These are phyloP conservation scores for Sherardia arvensis DNA, from an alignment of 257 asterid species.

Conservation along the genomic window DNA sequence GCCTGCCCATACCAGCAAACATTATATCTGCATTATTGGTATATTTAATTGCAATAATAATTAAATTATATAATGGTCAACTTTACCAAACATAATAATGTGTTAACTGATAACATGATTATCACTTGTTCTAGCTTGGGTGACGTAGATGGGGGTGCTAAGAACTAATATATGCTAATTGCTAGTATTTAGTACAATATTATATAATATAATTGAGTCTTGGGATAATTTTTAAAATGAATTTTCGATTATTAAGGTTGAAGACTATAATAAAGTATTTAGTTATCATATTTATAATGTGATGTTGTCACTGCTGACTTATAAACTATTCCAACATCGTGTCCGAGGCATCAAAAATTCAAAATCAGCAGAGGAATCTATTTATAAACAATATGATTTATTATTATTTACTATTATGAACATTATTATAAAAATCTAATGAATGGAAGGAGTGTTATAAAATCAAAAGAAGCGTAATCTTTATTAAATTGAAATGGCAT, in stretches of 20 bases:
- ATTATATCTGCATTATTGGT: neutral
- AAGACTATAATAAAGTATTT: no score
- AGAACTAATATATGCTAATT: neutral
- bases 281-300: no score
- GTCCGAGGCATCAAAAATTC: no score
- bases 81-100: neutral
- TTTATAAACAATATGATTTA: no score
- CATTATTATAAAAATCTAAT: no score
- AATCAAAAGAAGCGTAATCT: no score
- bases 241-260: neutral
- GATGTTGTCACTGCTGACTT: no score
- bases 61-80: neutral
- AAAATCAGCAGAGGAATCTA: no score
- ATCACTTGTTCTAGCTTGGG: neutral
- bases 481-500: no score
- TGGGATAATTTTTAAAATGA: neutral
- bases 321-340: no score
- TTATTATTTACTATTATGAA: no score
- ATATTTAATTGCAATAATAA: neutral
- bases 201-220: neutral
- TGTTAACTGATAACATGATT: neutral
- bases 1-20: slow-evolving; percentile 1
- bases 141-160: neutral
- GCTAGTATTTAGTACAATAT: neutral
- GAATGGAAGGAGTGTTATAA: no score